Conservation (phyloP, 2,329 filamentous ascomycete genomes). For the Didymella lethalis region DNA sequence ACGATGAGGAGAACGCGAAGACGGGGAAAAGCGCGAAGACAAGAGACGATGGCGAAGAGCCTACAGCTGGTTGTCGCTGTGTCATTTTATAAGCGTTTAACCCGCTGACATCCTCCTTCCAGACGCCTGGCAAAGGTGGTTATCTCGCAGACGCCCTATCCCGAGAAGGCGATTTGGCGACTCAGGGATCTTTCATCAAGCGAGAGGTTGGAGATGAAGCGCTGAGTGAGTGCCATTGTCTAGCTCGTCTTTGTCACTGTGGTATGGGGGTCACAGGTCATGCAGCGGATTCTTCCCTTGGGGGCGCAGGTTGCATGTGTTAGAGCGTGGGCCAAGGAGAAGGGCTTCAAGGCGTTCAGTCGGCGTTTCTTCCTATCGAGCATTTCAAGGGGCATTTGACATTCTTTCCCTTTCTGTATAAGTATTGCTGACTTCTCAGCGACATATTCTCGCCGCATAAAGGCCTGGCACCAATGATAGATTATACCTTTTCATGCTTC, state of each 20-base stretch:
- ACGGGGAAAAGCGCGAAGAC: constrained; percentile 63
- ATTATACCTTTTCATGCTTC: background rate
- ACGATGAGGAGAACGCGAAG: constrained; percentile 81
- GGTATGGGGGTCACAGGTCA: background rate
- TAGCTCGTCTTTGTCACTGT: background rate
- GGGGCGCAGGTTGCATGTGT: background rate
- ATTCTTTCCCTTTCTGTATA: constrained; percentile 23
- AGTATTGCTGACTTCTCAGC: constrained; percentile 18
- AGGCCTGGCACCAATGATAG: constrained; percentile 5
- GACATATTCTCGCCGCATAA: constrained; percentile 10
- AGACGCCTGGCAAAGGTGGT: background rate
- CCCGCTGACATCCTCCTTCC: constrained; percentile 3
- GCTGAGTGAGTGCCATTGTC: background rate
- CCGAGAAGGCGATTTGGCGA: background rate
- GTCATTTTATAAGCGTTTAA: constrained; percentile 62
- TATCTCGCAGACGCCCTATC: background rate
- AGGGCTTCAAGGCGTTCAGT: constrained; percentile 1
- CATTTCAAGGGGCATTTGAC: constrained; percentile 11
- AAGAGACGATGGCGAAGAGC: constrained; percentile 64
- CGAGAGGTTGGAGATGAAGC: background rate
- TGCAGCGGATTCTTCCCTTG: background rate
- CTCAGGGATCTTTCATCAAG: background rate
- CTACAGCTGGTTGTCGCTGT: constrained; percentile 68
- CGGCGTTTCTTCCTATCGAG: constrained; percentile 6
- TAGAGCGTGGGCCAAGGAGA: constrained; percentile 2